Percentiles rank a stretch among this genome's conserved stretches.
Evolutionary conservation across 2,329 filamentous ascomycete genomes (phyloP).

Genomic region (Thermothelomyces thermophilus): DNA sequence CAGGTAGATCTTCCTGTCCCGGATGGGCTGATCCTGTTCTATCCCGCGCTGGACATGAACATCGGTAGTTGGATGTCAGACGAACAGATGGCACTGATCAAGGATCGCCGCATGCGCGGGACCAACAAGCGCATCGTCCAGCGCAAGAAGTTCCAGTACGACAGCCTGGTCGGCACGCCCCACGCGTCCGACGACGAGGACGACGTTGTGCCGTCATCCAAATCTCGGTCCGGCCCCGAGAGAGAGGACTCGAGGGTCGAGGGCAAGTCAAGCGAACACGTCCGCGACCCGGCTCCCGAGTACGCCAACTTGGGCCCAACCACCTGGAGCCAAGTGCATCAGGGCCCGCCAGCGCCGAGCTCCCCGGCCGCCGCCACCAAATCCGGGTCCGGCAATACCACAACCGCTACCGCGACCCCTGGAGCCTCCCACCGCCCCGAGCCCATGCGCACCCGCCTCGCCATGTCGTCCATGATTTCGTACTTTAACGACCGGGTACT

Average conservation of each 20-base stretch:
- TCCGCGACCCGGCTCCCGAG: slow-evolving; percentile 40
- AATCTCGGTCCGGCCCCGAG: slow-evolving; percentile 17
- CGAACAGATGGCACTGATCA: slow-evolving; percentile 91
- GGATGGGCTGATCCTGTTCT: slow-evolving; percentile 76
- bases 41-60: slow-evolving; percentile 91
- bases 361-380: slow-evolving; percentile 6
- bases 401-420: neutral
- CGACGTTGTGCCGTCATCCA: slow-evolving; percentile 35
- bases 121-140: slow-evolving; percentile 73
- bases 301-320: slow-evolving; percentile 44
- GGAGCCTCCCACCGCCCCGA: slow-evolving; percentile 46
- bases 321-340: slow-evolving; percentile 27
- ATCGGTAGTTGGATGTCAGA: slow-evolving; percentile 99
- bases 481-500: slow-evolving; percentile 96
- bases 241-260: neutral
- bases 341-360: slow-evolving; percentile 4
- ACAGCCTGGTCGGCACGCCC: slow-evolving; percentile 74
- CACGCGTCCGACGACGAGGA: slow-evolving; percentile 72
- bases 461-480: slow-evolving; percentile 94
- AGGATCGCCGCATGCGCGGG: slow-evolving; percentile 69
- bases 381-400: neutral
- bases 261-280: slow-evolving; percentile 9
- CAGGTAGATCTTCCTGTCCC: slow-evolving; percentile 62
- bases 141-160: slow-evolving; percentile 84
- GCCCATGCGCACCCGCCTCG: slow-evolving; percentile 73